Evolutionary conservation across 2,329 filamentous ascomycete species (phyloP), one percentile per base, ranked within the genome.

Genomic region (Cercospora janseana): DNA sequence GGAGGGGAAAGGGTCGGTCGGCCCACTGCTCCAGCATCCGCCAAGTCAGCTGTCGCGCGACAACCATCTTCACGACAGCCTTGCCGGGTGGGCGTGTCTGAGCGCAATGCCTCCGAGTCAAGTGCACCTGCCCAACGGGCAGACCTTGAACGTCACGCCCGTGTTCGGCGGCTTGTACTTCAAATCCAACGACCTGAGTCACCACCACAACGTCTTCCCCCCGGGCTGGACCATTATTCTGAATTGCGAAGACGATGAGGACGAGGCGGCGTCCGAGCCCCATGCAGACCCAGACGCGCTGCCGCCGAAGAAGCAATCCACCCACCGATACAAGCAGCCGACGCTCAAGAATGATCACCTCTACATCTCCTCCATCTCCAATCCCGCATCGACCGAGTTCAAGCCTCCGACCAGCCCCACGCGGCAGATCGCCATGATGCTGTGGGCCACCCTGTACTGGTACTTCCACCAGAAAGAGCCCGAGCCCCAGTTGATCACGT

Each of bases 381-480:
- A 87, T 59, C 89, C 92, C 0, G 86, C 86, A 42, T 87, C 77
- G 67, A 81, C 73, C 65, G 89, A 95, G 41, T 94, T 86, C 72
- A 88, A 87, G 65, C 82, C 88, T 1, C 80, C 86, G 1, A 82
- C 78, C 10, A 95, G 89, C 55, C 88, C 88, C 0, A 93, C 89
- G 1, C 79, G 91, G 35, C 88, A 95, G 71, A 88, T 95, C 53
- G 92, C 92, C 59, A 90, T 96, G 88, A 95, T 96, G 86, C 78
- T 97, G 5, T 97, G 89, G 88, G 83, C 90, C 26, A 91, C 89
- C 1, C 75, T 97, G 32, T 95, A 89, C 75, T 97, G 92, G 92
- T 97, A 97, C 74, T 97, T 96, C 62, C 91, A 96, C 71, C 88
- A 95, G 68, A 79, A 83, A 1, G 79, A 85, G 60, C 92, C 92